phyloP scores from a whole-genome alignment of 1,139 yeast genomes.

The Protomyces lactucae-debilis region DNA sequence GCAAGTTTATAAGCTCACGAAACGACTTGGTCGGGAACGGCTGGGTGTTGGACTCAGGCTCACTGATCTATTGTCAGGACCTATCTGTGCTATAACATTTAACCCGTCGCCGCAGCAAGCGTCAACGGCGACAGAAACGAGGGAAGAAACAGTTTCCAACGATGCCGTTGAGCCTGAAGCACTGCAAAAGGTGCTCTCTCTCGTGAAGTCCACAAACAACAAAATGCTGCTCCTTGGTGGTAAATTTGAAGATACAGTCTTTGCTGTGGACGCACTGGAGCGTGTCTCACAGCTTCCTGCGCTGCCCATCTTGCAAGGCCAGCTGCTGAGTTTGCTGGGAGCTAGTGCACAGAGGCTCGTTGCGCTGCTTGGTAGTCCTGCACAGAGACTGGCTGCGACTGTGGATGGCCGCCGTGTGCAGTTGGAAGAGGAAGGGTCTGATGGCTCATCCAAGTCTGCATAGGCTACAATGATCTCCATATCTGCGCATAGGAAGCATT shows the following conservation, averaged over 20 bases:
- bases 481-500: not conserved
- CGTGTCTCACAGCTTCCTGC: constrained; percentile 11
- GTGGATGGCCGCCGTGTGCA: constrained; percentile 18
- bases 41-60: not conserved
- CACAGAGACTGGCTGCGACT: constrained; percentile 11
- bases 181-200: not conserved
- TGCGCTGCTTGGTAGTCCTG: constrained; percentile 17
- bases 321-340: constrained; percentile 9
- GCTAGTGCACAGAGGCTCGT: constrained; percentile 13
- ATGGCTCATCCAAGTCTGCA: not conserved
- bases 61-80: constrained; percentile 20
- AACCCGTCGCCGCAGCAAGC: not conserved
- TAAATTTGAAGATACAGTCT: constrained; percentile 13
- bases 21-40: not conserved
- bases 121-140: not conserved
- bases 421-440: not conserved
- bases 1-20: not conserved
- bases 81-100: constrained; percentile 15
- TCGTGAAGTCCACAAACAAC: constrained; percentile 2
- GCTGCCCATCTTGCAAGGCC: constrained; percentile 11
- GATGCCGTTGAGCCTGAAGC: constrained; percentile 1
- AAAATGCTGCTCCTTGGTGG: constrained; percentile 20
- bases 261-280: constrained; percentile 9
- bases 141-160: not conserved
- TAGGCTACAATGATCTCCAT: not conserved